These are phyloP conservation scores for Stentor roeselii DNA, from an alignment of 73 alveolate genomes.

Conservation along the genomic window DNA sequence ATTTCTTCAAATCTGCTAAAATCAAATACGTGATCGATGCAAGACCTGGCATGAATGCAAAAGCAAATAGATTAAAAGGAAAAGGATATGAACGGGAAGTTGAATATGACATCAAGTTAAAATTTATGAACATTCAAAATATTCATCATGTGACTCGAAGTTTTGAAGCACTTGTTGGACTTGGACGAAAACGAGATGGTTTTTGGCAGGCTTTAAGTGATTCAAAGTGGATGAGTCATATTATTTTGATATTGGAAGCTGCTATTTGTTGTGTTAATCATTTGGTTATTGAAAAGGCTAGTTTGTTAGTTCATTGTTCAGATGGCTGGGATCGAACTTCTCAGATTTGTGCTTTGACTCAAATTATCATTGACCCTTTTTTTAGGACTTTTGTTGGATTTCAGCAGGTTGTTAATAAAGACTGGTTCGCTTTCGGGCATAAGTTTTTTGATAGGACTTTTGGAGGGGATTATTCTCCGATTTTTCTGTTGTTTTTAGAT, in stretches of 20 bases:
- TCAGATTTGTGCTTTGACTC: slow-evolving; percentile 69
- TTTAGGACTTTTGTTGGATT: slow-evolving; percentile 86
- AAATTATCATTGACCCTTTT: slow-evolving; percentile 81
- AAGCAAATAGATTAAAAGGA: slow-evolving; percentile 72
- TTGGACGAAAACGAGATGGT: slow-evolving; percentile 42
- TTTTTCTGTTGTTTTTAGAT: slow-evolving; percentile 90
- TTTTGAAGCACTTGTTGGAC: slow-evolving; percentile 52
- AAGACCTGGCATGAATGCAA: slow-evolving; percentile 76
- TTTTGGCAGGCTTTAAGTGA: slow-evolving; percentile 45
- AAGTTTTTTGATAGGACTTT: slow-evolving; percentile 55
- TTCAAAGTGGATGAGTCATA: slow-evolving; percentile 75
- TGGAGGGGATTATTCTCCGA: slow-evolving; percentile 82
- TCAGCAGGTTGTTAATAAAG: slow-evolving; percentile 77
- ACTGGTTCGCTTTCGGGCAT: slow-evolving; percentile 92
- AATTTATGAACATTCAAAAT: slow-evolving; percentile 78
- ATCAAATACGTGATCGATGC: slow-evolving; percentile 65
- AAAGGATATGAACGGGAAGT: slow-evolving; percentile 78
- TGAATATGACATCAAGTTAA: slow-evolving; percentile 60
- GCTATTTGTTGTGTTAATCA: slow-evolving; percentile 43
- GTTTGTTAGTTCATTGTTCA: slow-evolving; percentile 84
- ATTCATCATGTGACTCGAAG: slow-evolving; percentile 91
- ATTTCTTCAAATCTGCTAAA: not conserved
- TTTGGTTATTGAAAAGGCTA: slow-evolving; percentile 46
- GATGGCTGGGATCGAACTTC: slow-evolving; percentile 99
- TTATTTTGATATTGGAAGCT: slow-evolving; percentile 58